Evolutionary conservation across 192 early-diverging fungal species (phyloP).

Genomic region (Entomortierella beljakovae): DNA sequence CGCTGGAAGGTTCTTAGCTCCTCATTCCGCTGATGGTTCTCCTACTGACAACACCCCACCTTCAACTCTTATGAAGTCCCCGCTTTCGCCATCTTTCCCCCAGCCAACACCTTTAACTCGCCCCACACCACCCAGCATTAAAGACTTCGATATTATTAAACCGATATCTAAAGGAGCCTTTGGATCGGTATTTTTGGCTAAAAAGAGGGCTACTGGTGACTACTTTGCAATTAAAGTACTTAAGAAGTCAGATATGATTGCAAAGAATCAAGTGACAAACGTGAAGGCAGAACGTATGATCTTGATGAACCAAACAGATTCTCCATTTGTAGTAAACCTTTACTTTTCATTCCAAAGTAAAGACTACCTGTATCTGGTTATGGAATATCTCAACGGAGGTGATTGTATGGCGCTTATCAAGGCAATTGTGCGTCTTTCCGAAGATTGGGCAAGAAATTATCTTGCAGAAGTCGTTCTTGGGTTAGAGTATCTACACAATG

Average conservation of each 20-base stretch:
- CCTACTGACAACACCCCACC: slow-evolving; percentile 34
- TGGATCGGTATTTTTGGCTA: slow-evolving; percentile 88
- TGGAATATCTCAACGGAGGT: slow-evolving; percentile 92
- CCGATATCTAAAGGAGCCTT: slow-evolving; percentile 92
- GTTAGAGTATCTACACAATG: slow-evolving; percentile 81
- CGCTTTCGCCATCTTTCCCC: slow-evolving; percentile 50
- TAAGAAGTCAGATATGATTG: slow-evolving; percentile 89
- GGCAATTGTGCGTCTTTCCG: slow-evolving; percentile 73
- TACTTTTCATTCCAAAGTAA: slow-evolving; percentile 88
- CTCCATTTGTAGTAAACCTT: slow-evolving; percentile 85
- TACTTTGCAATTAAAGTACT: slow-evolving; percentile 92
- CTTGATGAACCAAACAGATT: slow-evolving; percentile 84
- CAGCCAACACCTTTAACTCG: slow-evolving; percentile 57
- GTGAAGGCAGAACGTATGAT: slow-evolving; percentile 93
- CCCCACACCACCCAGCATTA: slow-evolving; percentile 78
- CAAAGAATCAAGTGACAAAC: slow-evolving; percentile 93
- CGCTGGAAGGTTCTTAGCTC: slow-evolving; percentile 30
- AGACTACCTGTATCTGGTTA: slow-evolving; percentile 87
- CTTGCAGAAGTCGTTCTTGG: slow-evolving; percentile 86
- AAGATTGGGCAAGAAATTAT: slow-evolving; percentile 89
- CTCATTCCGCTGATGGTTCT: slow-evolving; percentile 48
- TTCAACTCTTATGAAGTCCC: slow-evolving; percentile 46
- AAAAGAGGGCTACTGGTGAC: slow-evolving; percentile 86
- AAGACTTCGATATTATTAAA: slow-evolving; percentile 92
- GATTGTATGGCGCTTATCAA: slow-evolving; percentile 91